Evolutionary conservation across 2,329 filamentous ascomycete species (phyloP).

Genomic region (Alternaria novae-zelandiae): DNA sequence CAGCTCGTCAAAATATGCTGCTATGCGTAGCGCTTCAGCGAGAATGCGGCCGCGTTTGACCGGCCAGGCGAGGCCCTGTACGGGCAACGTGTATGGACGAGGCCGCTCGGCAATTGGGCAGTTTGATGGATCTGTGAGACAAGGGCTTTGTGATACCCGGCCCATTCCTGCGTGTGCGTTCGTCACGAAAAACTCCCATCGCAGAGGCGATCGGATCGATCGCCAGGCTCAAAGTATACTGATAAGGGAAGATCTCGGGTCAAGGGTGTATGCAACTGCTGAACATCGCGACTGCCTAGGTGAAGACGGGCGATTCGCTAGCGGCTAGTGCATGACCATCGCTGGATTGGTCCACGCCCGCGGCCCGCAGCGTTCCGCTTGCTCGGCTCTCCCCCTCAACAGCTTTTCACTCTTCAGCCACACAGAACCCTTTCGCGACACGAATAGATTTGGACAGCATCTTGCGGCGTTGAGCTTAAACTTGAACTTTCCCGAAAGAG

Average conservation of each 20-base stretch:
- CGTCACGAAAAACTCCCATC: not conserved
- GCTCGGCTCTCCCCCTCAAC: not conserved
- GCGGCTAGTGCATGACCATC: not conserved
- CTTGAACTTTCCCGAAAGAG: not conserved
- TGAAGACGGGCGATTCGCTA: not conserved
- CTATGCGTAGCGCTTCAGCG: constrained; percentile 9
- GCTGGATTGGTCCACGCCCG: not conserved
- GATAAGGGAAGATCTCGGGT: not conserved
- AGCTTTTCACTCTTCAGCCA: not conserved
- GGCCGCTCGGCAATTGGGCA: constrained; percentile 5
- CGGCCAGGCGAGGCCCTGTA: constrained; percentile 3
- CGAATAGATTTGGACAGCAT: not conserved
- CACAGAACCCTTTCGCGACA: not conserved
- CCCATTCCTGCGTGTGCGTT: constrained; percentile 1
- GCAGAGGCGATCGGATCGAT: not conserved
- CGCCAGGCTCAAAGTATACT: not conserved
- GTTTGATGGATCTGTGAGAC: constrained; percentile 2
- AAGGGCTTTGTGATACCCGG: not conserved
- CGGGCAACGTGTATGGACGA: constrained; percentile 3
- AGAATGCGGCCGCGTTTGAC: constrained; percentile 14
- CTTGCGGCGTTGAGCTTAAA: not conserved
- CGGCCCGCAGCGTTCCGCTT: constrained; percentile 4
- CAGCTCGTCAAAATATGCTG: constrained; percentile 13
- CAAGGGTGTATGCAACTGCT: not conserved
- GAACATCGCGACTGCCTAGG: not conserved